These are phyloP conservation scores for Tetrapisispora nanseiensis DNA, from an alignment of 805 yeast genomes.

Conservation along the genomic window DNA sequence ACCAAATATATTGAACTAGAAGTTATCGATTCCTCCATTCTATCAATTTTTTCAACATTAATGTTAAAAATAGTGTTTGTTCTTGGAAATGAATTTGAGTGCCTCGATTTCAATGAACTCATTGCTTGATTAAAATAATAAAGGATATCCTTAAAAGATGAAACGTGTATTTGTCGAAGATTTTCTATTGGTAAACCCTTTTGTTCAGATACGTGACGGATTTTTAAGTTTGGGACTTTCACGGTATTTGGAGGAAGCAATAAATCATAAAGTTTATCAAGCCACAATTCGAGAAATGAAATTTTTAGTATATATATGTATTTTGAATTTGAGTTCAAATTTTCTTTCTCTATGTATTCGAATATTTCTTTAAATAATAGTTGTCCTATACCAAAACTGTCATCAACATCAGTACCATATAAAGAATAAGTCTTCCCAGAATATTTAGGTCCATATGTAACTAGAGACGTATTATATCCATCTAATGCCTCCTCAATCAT, in stretches of 20 bases:
- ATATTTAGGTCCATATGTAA: conserved; percentile 75
- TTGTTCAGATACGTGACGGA: conserved; percentile 16
- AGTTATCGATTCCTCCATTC: conserved; percentile 26
- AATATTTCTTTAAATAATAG: conserved; percentile 54
- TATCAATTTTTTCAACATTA: conserved; percentile 50
- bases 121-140: conserved; percentile 1
- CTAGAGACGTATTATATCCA: conserved; percentile 70
- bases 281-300: conserved; percentile 70
- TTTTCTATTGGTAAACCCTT: conserved; percentile 56
- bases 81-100: background rate
- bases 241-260: conserved; percentile 34
- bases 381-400: conserved; percentile 61
- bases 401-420: conserved; percentile 43
- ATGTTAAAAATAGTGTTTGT: conserved; percentile 75
- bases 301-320: conserved; percentile 47
- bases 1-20: conserved; percentile 60
- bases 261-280: conserved; percentile 68
- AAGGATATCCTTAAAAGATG: background rate
- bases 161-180: conserved; percentile 3
- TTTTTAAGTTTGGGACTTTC: conserved; percentile 26
- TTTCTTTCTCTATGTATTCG: conserved; percentile 37
- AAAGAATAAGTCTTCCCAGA: conserved; percentile 70
- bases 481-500: conserved; percentile 8
- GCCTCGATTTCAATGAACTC: background rate
- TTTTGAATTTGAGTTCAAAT: conserved; percentile 38